These are phyloP conservation scores for Solanum pennellii DNA, from an alignment of 257 asterid species.

Conservation along the genomic window DNA sequence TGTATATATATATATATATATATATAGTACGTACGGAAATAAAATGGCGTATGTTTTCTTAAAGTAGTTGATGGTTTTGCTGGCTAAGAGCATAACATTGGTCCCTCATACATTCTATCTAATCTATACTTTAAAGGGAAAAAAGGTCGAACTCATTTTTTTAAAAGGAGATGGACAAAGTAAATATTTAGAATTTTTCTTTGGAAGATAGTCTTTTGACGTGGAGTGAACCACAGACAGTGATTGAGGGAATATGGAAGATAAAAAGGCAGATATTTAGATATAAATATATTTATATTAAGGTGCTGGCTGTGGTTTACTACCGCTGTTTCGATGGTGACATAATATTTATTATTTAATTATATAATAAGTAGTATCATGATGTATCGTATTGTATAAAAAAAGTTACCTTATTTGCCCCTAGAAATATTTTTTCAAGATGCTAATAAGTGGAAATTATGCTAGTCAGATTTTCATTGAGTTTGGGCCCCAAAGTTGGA, in stretches of 20 bases:
- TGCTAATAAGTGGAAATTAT: background rate
- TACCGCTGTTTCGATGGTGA: background rate
- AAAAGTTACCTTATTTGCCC: background rate
- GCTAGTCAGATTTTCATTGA: background rate
- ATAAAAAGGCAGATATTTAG: background rate
- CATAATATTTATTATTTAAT: background rate
- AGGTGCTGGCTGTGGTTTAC: background rate
- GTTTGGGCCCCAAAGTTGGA: background rate
- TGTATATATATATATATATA: background rate
- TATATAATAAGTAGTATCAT: background rate
- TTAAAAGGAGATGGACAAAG: constrained; percentile 21
- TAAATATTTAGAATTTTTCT: background rate
- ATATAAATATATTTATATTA: background rate
- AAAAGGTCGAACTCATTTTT: constrained; percentile 50
- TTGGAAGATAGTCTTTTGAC: background rate
- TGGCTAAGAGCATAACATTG: background rate
- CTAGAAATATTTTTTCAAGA: background rate
- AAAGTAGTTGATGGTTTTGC: background rate
- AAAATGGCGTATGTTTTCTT: background rate
- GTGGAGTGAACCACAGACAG: background rate
- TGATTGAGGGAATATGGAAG: background rate
- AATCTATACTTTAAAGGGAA: background rate
- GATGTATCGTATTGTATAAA: background rate
- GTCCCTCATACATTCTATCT: background rate
- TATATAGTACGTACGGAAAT: background rate